Evolutionary conservation across 331 rosid species (phyloP).

Genomic region (Pyrus hybrid): DNA sequence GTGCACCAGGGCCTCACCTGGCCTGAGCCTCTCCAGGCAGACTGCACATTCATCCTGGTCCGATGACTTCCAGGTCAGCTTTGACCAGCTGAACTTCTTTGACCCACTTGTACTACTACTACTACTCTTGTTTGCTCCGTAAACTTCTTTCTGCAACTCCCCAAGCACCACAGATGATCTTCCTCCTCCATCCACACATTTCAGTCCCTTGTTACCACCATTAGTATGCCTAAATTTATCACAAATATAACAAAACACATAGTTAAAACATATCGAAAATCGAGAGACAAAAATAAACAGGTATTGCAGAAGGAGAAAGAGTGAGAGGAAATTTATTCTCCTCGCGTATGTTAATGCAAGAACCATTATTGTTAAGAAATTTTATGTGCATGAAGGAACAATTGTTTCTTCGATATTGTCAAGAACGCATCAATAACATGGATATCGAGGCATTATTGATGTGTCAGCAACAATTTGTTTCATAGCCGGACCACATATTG

Average conservation of each 20-base stretch:
- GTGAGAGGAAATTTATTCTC: no score
- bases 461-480: no score
- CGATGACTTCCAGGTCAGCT: conserved; percentile 47
- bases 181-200: conserved; percentile 9
- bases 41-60: conserved; percentile 70
- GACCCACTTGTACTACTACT: conserved; percentile 7
- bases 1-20: conserved; percentile 40
- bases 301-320: no score
- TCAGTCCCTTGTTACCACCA: neutral
- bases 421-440: no score
- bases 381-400: no score
- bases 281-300: no score
- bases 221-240: conserved; percentile 9
- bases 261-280: neutral
- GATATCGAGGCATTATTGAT: no score
- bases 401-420: no score
- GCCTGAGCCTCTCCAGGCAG: conserved; percentile 53
- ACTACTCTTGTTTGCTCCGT: conserved; percentile 18
- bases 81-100: conserved; percentile 56
- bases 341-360: no score
- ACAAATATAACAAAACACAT: no score
- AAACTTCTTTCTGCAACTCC: conserved; percentile 33
- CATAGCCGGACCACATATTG: no score
- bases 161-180: conserved; percentile 1
- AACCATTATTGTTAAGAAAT: no score